Evolutionary conservation across 176 grass and related monocot species (phyloP), one percentile per base, ranked within the genome.

Genomic region (Echinochloa phyllopogon): DNA sequence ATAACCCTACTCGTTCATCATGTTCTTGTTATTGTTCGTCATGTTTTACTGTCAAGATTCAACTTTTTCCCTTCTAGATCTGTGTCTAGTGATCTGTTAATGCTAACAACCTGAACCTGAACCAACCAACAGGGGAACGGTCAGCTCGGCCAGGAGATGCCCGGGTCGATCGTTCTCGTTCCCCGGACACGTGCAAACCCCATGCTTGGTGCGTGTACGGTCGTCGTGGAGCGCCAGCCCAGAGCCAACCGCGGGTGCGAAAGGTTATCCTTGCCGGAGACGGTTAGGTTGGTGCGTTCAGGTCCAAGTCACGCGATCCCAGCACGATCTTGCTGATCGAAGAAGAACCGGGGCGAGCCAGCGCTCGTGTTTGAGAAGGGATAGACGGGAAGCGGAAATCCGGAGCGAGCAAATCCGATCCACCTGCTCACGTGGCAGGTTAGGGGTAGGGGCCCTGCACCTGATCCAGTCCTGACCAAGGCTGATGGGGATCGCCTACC

Each of bases 401-500:
- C 37, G 4, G 5, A 13, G 38, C 21, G 5, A 20, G 38, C 33
- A 57, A 56, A 57, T 36, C 37, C 3, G 23, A 41, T 61, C 16
- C 3, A 12, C 29, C 64, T 29, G 13, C 27, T 20, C 60, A 25
- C 3, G 4, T 18, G 27, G 21, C 4, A 17, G 21, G 49, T 41
- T 15, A 51, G 14, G 24, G 33, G 0, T 39, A 64, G 64, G 50
- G 73, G 48, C 42, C 44, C 29, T 42, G 76, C 44, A 73, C 56
- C 36, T 63, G 42, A 72, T 40, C 21, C 21, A 23, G 29, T 59
- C 14, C 18, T 27, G 8, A 38, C 10, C 48, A 36, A 17, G 44
- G 48, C 6, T 10, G 77, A 87, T 66, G 17, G 85, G 44, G 36
- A 75, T 38, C 4, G 38, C 18, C 24, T 9, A 81, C 76, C 77